phyloP scores from a whole-genome alignment of 2,329 filamentous ascomycete genomes.

The Clonostachys chloroleuca region DNA sequence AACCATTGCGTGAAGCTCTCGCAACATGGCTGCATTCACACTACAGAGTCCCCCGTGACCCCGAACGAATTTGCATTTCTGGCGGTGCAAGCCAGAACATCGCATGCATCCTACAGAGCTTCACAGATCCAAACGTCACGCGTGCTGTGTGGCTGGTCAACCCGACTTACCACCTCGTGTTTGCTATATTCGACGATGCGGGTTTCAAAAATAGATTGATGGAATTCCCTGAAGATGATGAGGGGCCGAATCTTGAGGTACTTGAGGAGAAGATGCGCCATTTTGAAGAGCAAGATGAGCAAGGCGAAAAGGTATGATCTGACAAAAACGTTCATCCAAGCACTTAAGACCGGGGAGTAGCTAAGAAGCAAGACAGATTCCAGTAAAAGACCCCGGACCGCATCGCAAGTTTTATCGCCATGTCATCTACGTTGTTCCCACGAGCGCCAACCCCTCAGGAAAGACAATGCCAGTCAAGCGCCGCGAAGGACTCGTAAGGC shows the following conservation, averaged over 20 bases:
- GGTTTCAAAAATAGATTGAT: constrained; percentile 65
- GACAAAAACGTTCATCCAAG: no score
- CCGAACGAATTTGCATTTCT: constrained; percentile 70
- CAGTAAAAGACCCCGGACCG: no score
- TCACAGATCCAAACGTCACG: constrained; percentile 74
- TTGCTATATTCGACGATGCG: constrained; percentile 78
- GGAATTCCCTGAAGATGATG: constrained; percentile 71
- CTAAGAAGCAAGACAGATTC: no score
- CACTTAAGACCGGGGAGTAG: no score
- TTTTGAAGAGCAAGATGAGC: constrained; percentile 15
- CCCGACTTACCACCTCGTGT: constrained; percentile 81
- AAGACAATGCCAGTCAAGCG: constrained; percentile 72
- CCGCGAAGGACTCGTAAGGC: constrained; percentile 63
- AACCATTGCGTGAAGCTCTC: constrained; percentile 61
- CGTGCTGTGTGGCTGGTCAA: constrained; percentile 74
- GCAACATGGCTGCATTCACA: constrained; percentile 65
- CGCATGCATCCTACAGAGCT: constrained; percentile 72
- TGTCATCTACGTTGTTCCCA: constrained; percentile 83
- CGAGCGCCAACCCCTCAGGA: constrained; percentile 84
- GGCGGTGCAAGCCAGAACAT: constrained; percentile 84
- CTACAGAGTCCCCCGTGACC: constrained; percentile 35
- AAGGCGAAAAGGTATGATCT: no score
- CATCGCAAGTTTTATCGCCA: constrained; percentile 76
- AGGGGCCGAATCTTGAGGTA: constrained; percentile 67
- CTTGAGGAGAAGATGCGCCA: constrained; percentile 19